Evolutionary conservation across 2,329 filamentous ascomycete species (phyloP), one percentile per base, ranked within the genome.

Genomic region (Fusarium luffae): DNA sequence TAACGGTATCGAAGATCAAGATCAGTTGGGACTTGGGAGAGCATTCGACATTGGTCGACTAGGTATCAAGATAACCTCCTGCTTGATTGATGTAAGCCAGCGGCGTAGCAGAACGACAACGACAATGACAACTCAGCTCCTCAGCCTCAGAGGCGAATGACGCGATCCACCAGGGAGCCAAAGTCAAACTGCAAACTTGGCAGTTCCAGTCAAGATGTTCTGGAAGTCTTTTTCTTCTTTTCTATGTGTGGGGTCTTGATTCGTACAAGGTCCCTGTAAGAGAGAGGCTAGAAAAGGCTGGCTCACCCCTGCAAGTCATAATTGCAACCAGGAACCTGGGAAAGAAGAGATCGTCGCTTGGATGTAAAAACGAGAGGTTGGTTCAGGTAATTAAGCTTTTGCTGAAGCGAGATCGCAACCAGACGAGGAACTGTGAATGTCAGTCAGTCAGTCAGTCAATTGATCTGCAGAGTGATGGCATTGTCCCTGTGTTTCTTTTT

Each of bases 1-100:
- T 37, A 57, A 70, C 63, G 13, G 21, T 18, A 70, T 68, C 54
- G 63, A 57, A 70, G 63, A 70, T 70, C 46, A 57, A 70, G 67
- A 70, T 69, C 54, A 63, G 25, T 32, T 14, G 19, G 14, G 37
- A 63, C 23, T 32, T 14, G 19, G 14, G 37, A 23, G 9, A 46
- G 37, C 57, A 48, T 27, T 42, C 25, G 46, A 27, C 28, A 43
- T 32, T 56, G 50, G 40, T 61, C 56, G 28, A 14, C 28, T 30
- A 30, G 12, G 12, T 30, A 30, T 28, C 28, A 28, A 47, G 12
- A 48, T 59, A 59, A 51, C 25, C 61, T 65, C 44, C 30, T 43
- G 30, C 40, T 64, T 37, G 32, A 59, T 58, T 30, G 41, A 59
- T 65, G 54, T 40, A 41, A 54, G 54, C 49, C n/a, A 59, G 54